Evolutionary conservation across 768 basidiomycete species (phyloP).

Genomic region (Myochromella boudieri): DNA sequence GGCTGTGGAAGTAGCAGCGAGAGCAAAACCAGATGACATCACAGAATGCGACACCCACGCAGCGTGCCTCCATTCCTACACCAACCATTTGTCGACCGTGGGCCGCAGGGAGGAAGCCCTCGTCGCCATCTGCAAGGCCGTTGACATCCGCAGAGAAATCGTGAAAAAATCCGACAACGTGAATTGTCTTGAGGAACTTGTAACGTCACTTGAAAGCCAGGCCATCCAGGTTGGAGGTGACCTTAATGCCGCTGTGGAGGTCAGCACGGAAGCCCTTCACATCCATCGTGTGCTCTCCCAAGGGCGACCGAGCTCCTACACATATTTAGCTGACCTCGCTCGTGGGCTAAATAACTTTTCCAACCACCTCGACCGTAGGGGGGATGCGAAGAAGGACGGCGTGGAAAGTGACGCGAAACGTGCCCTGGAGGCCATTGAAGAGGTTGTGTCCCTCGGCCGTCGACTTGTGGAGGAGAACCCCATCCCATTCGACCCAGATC

Average conservation of each 20-base stretch:
- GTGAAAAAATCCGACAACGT: neutral
- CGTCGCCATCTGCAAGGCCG: neutral
- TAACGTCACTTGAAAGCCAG: neutral
- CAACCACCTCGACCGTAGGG: conserved; percentile 1
- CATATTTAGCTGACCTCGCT: conserved; percentile 1
- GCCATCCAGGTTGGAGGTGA: conserved; percentile 1
- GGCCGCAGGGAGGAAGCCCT: conserved; percentile 3
- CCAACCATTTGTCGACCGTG: conserved; percentile 1
- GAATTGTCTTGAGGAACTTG: conserved; percentile 1
- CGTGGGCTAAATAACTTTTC: conserved; percentile 3
- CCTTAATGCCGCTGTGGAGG: neutral
- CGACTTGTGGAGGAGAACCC: neutral
- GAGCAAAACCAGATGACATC: neutral
- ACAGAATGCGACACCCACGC: neutral
- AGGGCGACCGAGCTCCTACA: neutral
- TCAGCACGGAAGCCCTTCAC: neutral
- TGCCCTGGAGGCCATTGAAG: neutral
- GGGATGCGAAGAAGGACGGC: neutral
- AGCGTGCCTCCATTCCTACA: conserved; percentile 2
- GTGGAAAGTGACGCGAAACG: too few relatives aligned
- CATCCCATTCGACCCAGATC: conserved; percentile 1
- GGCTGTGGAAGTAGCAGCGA: neutral
- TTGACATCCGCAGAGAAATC: conserved; percentile 2
- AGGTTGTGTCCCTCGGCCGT: conserved; percentile 1
- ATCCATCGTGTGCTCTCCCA: neutral